phyloP scores from a whole-genome alignment of 2,329 filamentous ascomycete genomes.

The Teratosphaeria gauchensis region DNA sequence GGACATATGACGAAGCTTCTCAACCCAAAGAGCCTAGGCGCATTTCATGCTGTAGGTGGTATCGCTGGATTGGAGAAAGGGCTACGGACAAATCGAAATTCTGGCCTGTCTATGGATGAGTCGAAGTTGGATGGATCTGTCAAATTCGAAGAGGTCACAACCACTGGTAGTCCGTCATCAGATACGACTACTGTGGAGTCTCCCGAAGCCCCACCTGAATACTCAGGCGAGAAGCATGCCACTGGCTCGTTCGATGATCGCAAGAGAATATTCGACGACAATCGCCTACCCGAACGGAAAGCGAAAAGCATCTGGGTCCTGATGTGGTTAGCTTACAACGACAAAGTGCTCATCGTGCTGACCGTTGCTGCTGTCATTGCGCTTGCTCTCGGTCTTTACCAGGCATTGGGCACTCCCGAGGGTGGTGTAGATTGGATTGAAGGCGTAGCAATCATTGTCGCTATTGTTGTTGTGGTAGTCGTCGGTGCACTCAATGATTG shows the following conservation, averaged over 20 bases:
- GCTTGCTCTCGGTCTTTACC: conserved; percentile 63
- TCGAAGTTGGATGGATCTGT: conserved; percentile 52
- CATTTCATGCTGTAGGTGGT: conserved; percentile 67
- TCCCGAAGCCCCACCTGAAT: conserved; percentile 9
- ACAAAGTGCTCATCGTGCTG: conserved; percentile 66
- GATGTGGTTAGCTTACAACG: conserved; percentile 75
- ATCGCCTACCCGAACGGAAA: conserved; percentile 60
- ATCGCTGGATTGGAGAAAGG: conserved; percentile 64
- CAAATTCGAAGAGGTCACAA: conserved; percentile 55
- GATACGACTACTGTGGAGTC: conserved; percentile 18
- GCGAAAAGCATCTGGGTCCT: conserved; percentile 60
- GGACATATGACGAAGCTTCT: conserved; percentile 74
- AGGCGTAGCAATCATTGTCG: conserved; percentile 68
- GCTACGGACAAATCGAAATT: conserved; percentile 52
- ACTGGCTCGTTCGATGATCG: conserved; percentile 48
- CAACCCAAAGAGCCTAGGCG: conserved; percentile 67
- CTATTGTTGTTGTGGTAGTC: conserved; percentile 64
- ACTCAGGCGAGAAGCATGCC: conserved; percentile 5
- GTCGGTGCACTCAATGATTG: conserved; percentile 74
- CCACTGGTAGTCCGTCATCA: conserved; percentile 16
- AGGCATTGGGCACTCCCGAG: conserved; percentile 43
- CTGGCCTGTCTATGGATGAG: conserved; percentile 65
- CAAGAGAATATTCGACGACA: conserved; percentile 59
- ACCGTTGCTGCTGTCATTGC: conserved; percentile 65
- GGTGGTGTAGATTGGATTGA: conserved; percentile 70